Base-by-base conservation (phyloP, 176 grass and related monocot genomes). In the Chrysopogon serrulatus region DNA sequence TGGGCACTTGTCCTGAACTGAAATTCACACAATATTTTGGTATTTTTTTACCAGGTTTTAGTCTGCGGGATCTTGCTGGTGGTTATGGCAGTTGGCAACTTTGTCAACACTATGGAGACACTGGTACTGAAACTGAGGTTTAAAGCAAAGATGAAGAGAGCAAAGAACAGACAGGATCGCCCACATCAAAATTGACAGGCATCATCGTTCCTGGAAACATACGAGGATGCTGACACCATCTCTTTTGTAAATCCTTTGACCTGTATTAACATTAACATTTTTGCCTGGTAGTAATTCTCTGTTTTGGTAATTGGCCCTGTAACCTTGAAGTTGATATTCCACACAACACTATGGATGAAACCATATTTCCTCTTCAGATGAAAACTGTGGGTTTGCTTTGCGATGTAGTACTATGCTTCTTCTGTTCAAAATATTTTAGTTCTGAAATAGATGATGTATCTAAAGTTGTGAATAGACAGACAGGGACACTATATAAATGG, bases 51-150 rank as follows among this genome's bases (percentile, higher is more conserved):
- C 30, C 85, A 97, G 94, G 91, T 93, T n/a, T 61, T 92, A 74
- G 92, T 84, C 15, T 92, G 94, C 45, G 92, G 94, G 60, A 79
- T 97, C 73, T 85, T 97, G 85, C 85, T 97, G 32, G 85, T 97
- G 76, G 94, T 97, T 65, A 94, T 97, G 94, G 94, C 94, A 72
- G 94, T 92, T 1, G 94, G 92, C 40, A 97, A 97, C 79, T 97
- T 97, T 54, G 56, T 85, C 51, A 97, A 97, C 78, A 97, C 94
- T 33, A 74, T 97, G 45, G 84, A 97, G 83, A 97, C 94, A 40
- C 56, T 97, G 75, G 57, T 88, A 73, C 18, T 89, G 24, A 97
- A 97, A 54, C 90, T 90, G 71, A 91, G 90, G 72, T 87, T 97
- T 66, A 97, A 97, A 84, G 88, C 90, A 85, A 97, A 94, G 88